A percentile compares a stretch with the other conserved stretches of the same genome.
These are phyloP conservation scores for Incumbomyces delicatus DNA, from an alignment of 2,329 filamentous ascomycete genomes.

Conservation along the genomic window DNA sequence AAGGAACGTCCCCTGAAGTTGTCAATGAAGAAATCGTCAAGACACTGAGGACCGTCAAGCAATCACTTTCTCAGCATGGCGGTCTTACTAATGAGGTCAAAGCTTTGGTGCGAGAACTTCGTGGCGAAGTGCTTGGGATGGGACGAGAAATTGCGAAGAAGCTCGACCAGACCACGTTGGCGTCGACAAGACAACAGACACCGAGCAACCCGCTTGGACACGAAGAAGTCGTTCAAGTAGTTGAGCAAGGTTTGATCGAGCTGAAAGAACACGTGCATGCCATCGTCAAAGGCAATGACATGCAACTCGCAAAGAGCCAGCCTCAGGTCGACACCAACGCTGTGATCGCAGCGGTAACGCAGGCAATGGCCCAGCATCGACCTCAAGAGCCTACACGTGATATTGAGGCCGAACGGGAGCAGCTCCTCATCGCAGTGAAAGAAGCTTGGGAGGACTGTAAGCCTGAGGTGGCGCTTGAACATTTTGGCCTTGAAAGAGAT, in stretches of 20 bases:
- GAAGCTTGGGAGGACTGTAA: constrained; percentile 93
- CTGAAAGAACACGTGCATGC: constrained; percentile 77
- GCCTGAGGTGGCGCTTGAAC: constrained; percentile 81
- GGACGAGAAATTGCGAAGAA: constrained; percentile 80
- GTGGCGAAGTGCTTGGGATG: constrained; percentile 90
- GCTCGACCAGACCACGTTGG: constrained; percentile 47
- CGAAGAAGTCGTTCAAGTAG: constrained; percentile 64
- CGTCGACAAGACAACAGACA: constrained; percentile 35
- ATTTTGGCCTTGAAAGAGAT: constrained; percentile 80
- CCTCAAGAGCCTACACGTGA: constrained; percentile 49
- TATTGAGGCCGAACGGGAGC: constrained; percentile 59
- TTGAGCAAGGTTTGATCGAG: constrained; percentile 70
- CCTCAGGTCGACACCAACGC: constrained; percentile 68
- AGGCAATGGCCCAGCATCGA: constrained; percentile 54
- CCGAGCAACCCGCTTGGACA: constrained; percentile 45
- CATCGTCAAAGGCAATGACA: constrained; percentile 64
- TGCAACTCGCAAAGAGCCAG: constrained; percentile 56
- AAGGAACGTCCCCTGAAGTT: constrained; percentile 38
- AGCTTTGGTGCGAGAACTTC: constrained; percentile 74
- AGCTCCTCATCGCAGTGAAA: constrained; percentile 75
- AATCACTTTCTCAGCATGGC: constrained; percentile 78
- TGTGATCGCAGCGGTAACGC: constrained; percentile 74
- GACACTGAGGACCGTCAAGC: constrained; percentile 77
- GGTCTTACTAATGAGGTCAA: constrained; percentile 89
- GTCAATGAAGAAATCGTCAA: constrained; percentile 68